A percentile compares a stretch with the other conserved stretches of the same genome.
These are phyloP conservation scores for Pelargonium exstipulatum DNA, from an alignment of 441 rosid genomes.

Conservation along the genomic window DNA sequence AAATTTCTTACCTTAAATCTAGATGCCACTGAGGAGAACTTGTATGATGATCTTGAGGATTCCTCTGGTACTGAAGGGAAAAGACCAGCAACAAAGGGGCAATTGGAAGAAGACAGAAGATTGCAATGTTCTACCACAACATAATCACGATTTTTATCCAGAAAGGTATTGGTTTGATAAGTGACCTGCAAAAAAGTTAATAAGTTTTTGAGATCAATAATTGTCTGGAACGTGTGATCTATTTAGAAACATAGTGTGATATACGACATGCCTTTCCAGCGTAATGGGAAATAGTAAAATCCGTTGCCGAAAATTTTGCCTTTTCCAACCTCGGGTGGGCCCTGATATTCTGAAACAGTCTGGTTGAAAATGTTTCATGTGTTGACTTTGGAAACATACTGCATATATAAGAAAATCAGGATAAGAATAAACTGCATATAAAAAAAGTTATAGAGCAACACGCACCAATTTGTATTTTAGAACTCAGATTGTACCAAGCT, in stretches of 20 bases:
- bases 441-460: slow-evolving; percentile 13
- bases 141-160: slow-evolving; percentile 98
- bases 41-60: slow-evolving; percentile 64
- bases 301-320: slow-evolving; percentile 89
- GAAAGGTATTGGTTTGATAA: slow-evolving; percentile 89
- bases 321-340: slow-evolving; percentile 84
- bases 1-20: slow-evolving; percentile 70
- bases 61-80: slow-evolving; percentile 77
- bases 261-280: slow-evolving; percentile 82
- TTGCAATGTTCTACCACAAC: slow-evolving; percentile 98
- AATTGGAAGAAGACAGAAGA: slow-evolving; percentile 77
- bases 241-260: background rate
- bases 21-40: slow-evolving; percentile 95
- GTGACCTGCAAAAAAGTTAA: slow-evolving; percentile 59
- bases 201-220: background rate
- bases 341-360: slow-evolving; percentile 89
- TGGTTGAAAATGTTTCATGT: slow-evolving; percentile 95
- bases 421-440: slow-evolving; percentile 9
- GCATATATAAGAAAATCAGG: slow-evolving; percentile 20
- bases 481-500: slow-evolving; percentile 74
- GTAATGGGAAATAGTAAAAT: slow-evolving; percentile 93
- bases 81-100: slow-evolving; percentile 80
- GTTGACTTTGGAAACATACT: slow-evolving; percentile 99
- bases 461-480: slow-evolving; percentile 9
- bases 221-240: background rate